Percentiles rank a stretch among this genome's conserved stretches.
These are phyloP conservation scores for Tolypocladium endophyticum DNA, from an alignment of 2,329 filamentous ascomycete species.

Conservation along the genomic window DNA sequence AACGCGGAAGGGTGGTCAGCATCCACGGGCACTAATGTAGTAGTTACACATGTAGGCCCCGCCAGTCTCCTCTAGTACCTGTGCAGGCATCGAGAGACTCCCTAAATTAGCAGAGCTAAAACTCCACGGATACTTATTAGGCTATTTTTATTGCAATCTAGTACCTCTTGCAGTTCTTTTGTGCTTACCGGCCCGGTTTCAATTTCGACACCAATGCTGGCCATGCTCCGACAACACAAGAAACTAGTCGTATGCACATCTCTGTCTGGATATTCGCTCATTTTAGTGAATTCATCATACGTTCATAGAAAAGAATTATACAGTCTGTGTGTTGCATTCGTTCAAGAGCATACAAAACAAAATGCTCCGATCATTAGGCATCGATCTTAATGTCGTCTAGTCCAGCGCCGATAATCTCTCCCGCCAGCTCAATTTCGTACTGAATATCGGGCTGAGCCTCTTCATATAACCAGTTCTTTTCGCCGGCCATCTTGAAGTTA, in stretches of 20 bases:
- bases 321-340: neutral
- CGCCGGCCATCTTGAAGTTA: slow-evolving; percentile 33
- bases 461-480: slow-evolving; percentile 32
- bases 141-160: neutral
- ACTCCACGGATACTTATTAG: neutral
- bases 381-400: slow-evolving; percentile 13
- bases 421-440: slow-evolving; percentile 31
- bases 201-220: neutral
- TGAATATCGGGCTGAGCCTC: slow-evolving; percentile 37
- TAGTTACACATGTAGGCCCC: too few species aligned
- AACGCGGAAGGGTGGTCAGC: neutral
- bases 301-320: neutral
- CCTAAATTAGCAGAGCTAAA: neutral
- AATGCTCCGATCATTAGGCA: neutral
- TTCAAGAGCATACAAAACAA: neutral
- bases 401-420: slow-evolving; percentile 13
- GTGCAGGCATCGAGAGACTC: neutral
- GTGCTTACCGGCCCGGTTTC: neutral
- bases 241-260: neutral
- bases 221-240: neutral
- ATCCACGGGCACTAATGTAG: too few species aligned
- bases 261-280: neutral
- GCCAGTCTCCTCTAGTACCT: too few species aligned
- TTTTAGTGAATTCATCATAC: neutral
- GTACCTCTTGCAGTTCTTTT: neutral